Evolutionary conservation across 2,329 filamentous ascomycete genomes (phyloP).

Genomic region (Paradendryphiella salina): DNA sequence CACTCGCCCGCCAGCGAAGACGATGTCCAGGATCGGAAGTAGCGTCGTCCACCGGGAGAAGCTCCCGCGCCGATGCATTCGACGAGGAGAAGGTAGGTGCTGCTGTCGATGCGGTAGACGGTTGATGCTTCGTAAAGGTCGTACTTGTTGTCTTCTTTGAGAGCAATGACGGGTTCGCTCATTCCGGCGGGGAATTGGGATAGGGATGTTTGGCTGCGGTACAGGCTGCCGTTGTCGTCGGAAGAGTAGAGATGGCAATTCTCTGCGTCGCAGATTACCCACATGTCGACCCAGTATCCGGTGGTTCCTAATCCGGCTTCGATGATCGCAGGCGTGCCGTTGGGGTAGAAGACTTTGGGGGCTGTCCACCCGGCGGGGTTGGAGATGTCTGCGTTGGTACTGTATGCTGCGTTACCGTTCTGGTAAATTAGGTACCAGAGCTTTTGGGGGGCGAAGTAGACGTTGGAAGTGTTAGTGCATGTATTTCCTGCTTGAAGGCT

Average conservation of each 20-base stretch:
- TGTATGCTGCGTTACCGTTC: conserved; percentile 51
- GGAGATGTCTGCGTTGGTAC: conserved; percentile 48
- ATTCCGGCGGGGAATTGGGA: conserved; percentile 45
- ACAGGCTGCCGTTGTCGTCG: conserved; percentile 50
- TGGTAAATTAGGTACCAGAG: conserved; percentile 52
- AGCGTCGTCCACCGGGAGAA: conserved; percentile 33
- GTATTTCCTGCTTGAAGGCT: background rate
- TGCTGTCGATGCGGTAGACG: conserved; percentile 42
- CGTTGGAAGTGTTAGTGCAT: background rate
- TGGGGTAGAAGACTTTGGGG: conserved; percentile 44
- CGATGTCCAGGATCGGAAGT: conserved; percentile 49
- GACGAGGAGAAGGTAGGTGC: conserved; percentile 47
- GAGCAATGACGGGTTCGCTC: conserved; percentile 44
- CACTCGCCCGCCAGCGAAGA: conserved; percentile 40
- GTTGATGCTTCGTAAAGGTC: conserved; percentile 47
- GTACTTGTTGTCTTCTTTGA: conserved; percentile 31
- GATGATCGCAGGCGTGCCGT: conserved; percentile 40
- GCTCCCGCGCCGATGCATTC: conserved; percentile 44
- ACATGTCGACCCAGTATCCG: conserved; percentile 52
- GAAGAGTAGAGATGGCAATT: conserved; percentile 49
- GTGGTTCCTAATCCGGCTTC: conserved; percentile 30
- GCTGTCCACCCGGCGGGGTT: conserved; percentile 49
- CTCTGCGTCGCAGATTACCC: conserved; percentile 48
- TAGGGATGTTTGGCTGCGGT: conserved; percentile 45
- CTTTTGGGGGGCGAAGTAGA: conserved; percentile 50